Base-by-base conservation (phyloP, 768 basidiomycete genomes). In the Gloeostereum incarnatum region DNA sequence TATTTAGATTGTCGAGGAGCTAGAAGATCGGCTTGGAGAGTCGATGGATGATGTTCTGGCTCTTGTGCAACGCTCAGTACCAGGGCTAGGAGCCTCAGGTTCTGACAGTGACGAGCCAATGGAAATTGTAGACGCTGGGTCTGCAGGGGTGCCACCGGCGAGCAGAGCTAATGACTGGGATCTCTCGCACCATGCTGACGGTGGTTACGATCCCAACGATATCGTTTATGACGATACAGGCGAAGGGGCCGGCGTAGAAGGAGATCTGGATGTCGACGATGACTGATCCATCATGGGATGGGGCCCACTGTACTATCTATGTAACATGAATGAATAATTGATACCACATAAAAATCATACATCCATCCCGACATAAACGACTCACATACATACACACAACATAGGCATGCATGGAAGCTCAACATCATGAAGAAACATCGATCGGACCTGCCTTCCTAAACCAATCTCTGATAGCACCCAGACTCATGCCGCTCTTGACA, bases 1-100 rank as follows among this genome's bases (percentile, higher is more conserved):
- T 10, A 16, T 18, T n/a, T 38, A 96, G 92, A 83, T 94, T 39
- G 75, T 97, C 6, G 93, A 97, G 59, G 92, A 97, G 56, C 61
- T 90, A 2, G 88, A 92, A 57, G 82, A 86, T 46, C 73, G 92
- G 31, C 70, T 91, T 4, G 78, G 80, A 0, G 71, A 79, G 27
- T 63, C 69, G 22, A 78, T 83, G 59, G 73, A 81, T 2, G 75
- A 79, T 6, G 75, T 93, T 8, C 62, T 91, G 0, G 50, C 54
- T 4, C 54, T 63, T 20, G 81, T 93, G 17, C 60, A 73, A 22
- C 52, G 55, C 7, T 73, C 73, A 4, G 48, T 67, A 32, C 5
- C 39, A 40, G 13, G 30, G 27, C 4, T 22, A 32, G 7, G 22
- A 34, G 10, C 14, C 40, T 5, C 18, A 36, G 18, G 14, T 33